A percentile compares a stretch with the other conserved stretches of the same genome.
phyloP scores from a whole-genome alignment of 2,329 filamentous ascomycete genomes.

The Pyrenochaeta sp. region DNA sequence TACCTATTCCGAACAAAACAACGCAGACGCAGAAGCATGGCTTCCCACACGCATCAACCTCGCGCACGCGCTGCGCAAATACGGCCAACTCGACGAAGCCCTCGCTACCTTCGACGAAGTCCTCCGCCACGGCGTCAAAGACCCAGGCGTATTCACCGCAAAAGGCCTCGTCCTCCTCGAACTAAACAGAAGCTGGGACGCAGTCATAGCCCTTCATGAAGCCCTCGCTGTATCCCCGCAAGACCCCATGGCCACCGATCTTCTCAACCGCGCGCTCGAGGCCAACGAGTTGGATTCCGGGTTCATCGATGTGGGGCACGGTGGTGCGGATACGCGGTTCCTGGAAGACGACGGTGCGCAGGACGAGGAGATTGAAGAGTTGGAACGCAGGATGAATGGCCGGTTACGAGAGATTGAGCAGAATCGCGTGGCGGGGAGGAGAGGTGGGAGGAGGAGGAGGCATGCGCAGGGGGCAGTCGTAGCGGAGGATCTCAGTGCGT shows the following conservation, averaged over 20 bases:
- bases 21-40: constrained; percentile 83
- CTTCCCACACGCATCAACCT: constrained; percentile 86
- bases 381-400: constrained; percentile 63
- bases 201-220: constrained; percentile 84
- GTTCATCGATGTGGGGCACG: constrained; percentile 1
- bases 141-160: constrained; percentile 78
- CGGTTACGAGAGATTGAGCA: constrained; percentile 59
- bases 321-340: background rate
- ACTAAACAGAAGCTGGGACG: constrained; percentile 75
- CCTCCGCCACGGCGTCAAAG: constrained; percentile 80
- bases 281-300: constrained; percentile 49
- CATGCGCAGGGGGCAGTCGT: constrained; percentile 55
- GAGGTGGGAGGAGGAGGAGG: constrained; percentile 57
- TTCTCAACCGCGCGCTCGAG: constrained; percentile 72
- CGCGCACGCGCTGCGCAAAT: constrained; percentile 82
- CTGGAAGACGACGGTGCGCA: constrained; percentile 16
- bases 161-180: constrained; percentile 88
- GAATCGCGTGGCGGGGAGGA: constrained; percentile 63
- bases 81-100: constrained; percentile 73
- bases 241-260: constrained; percentile 81
- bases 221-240: constrained; percentile 80
- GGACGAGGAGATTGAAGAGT: constrained; percentile 55
- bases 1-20: constrained; percentile 78
- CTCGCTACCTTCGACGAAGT: constrained; percentile 87
- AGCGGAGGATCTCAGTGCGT: constrained; percentile 49